These are phyloP conservation scores for Cladorrhinum sp. DNA, from an alignment of 2,329 filamentous ascomycete species.

Conservation along the genomic window DNA sequence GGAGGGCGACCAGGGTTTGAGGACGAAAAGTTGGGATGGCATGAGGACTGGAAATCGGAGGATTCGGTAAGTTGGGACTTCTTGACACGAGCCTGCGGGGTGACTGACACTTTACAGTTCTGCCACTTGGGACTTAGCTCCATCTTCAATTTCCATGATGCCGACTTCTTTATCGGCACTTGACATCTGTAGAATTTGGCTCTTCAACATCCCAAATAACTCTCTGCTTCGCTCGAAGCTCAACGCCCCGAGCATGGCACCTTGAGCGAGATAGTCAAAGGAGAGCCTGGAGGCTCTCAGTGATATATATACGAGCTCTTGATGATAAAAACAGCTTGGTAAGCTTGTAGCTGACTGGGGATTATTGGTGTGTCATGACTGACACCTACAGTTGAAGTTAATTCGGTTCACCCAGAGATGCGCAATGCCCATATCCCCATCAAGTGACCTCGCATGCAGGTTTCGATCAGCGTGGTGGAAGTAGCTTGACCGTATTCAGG, in stretches of 20 bases:
- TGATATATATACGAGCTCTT: neutral
- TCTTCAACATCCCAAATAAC: neutral
- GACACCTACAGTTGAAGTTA: neutral
- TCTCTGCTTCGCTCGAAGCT: neutral
- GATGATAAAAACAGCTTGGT: neutral
- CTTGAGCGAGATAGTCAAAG: neutral
- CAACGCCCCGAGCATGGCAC: neutral
- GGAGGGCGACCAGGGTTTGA: conserved; percentile 10
- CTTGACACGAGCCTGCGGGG: neutral
- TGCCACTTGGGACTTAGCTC: conserved; percentile 20
- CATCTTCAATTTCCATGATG: conserved; percentile 25
- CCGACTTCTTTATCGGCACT: conserved; percentile 22
- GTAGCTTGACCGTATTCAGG: neutral
- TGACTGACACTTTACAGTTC: conserved; percentile 4
- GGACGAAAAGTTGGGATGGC: conserved; percentile 13
- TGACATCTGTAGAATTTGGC: conserved; percentile 5
- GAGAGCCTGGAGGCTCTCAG: neutral
- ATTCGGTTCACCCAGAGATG: neutral
- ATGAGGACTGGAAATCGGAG: conserved; percentile 30
- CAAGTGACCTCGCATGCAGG: neutral
- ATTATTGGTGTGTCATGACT: neutral
- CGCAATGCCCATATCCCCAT: neutral
- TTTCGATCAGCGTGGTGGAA: neutral
- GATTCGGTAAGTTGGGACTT: conserved; percentile 33
- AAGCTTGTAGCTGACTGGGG: neutral